Percentiles rank a stretch among this genome's conserved stretches.
phyloP scores from a whole-genome alignment of 305 asterid species.

The Fraxinus greggii region DNA sequence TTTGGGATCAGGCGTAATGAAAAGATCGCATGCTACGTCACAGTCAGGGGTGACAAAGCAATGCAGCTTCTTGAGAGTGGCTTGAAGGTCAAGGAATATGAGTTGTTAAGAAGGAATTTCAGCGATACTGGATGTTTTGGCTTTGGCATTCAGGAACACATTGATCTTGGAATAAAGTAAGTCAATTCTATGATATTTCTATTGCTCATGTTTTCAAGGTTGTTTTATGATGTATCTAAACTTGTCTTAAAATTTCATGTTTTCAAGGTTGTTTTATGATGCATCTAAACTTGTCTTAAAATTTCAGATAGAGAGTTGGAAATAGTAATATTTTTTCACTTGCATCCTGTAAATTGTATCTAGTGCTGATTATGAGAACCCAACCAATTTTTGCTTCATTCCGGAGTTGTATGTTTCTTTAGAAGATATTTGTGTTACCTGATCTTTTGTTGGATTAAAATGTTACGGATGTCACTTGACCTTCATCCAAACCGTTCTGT shows the following conservation, averaged over 20 bases:
- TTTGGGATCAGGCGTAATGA: conserved; percentile 57
- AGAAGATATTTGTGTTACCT: neutral
- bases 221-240: neutral
- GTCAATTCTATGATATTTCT: neutral
- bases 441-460: neutral
- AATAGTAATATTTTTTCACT: neutral
- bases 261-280: neutral
- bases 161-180: conserved; percentile 24
- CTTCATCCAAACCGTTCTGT: neutral
- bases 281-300: neutral
- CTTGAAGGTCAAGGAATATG: conserved; percentile 37
- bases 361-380: neutral
- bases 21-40: conserved; percentile 55
- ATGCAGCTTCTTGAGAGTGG: conserved; percentile 62
- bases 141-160: conserved; percentile 24
- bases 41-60: conserved; percentile 57
- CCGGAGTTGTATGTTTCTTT: neutral
- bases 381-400: neutral
- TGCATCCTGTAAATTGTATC: neutral
- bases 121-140: conserved; percentile 26
- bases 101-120: conserved; percentile 22
- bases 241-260: neutral
- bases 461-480: neutral
- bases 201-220: neutral
- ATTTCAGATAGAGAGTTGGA: neutral